Percentiles rank a stretch among this genome's conserved stretches.
Evolutionary conservation across 163 green algal genomes (phyloP).

Genomic region (Scenedesmus sp.): DNA sequence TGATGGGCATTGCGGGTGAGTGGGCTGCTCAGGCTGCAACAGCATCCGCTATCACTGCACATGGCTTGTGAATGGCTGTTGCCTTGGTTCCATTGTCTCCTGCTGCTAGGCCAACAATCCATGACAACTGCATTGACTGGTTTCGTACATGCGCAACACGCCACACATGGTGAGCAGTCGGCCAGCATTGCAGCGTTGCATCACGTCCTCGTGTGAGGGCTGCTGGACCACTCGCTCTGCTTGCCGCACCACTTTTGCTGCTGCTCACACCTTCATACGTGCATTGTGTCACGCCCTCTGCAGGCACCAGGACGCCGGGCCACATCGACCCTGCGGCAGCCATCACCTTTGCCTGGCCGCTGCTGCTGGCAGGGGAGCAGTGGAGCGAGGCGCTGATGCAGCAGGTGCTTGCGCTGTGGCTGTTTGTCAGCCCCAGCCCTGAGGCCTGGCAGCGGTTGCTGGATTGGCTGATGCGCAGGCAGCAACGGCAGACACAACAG

Average conservation of each 20-base stretch:
- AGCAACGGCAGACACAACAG: background rate
- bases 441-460: constrained; percentile 15
- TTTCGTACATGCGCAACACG: no score
- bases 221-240: no score
- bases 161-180: no score
- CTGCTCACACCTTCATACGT: background rate
- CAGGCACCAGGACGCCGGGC: background rate
- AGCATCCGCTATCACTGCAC: no score
- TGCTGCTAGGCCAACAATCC: no score
- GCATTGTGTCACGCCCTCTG: background rate
- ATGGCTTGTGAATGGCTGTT: no score
- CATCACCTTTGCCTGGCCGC: constrained; percentile 42
- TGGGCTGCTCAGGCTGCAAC: background rate
- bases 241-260: background rate
- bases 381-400: background rate
- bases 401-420: constrained; percentile 3
- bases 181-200: no score
- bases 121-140: no score
- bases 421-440: constrained; percentile 25
- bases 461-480: background rate
- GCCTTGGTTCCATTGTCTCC: no score
- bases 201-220: no score
- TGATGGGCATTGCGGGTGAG: background rate
- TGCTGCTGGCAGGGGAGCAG: background rate
- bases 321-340: constrained; percentile 42